Evolutionary conservation across 2,329 filamentous ascomycete genomes (phyloP), one percentile per base, ranked within the genome.

Genomic region (Penicillium sp.): DNA sequence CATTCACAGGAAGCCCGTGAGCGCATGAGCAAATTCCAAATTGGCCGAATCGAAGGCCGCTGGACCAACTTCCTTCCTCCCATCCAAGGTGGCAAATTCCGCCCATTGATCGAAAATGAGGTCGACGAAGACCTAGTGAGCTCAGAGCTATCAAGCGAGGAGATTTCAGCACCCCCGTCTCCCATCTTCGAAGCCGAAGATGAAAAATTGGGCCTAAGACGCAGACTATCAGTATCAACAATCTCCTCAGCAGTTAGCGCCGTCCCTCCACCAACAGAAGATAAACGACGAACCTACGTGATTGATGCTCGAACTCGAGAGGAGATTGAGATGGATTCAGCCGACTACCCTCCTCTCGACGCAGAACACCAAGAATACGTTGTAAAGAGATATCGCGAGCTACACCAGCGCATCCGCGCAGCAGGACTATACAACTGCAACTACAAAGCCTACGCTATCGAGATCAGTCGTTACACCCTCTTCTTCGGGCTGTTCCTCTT

Each of bases 61-160:
- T 97, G 93, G 93, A 77, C 77, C 55, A 96, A 96, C 71, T 94
- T 96, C 67, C 64, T 89, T 5, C 91, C 93, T 4, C 93, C 93
- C 0, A 92, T 97, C 41, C 92, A 97, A 73, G 91, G 91, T 46
- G 92, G 92, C 19, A 77, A 79, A 48, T 94, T 91, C 70, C 81
- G 86, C 60, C 73, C 75, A 37, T 77, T 77, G 44, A 74, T 79
- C 53, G 68, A 69, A 11, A 70, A 77, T 28, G 71, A 75, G 26
- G 68, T 74, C 28, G 67, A 35, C 0, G 44, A 74, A 35, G 69
- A 55, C 2, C 17, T n/a, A 5, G 9, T 19, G 6, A 46, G 12
- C 17, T 40, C 53, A 5, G 68, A 72, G 25, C 69, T 74, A 9
- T 80, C 80, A 1, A 84, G 80, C 62, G 70, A 77, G 5, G 70